Conservation (phyloP, 768 basidiomycete genomes). For the Mrakia frigida region DNA sequence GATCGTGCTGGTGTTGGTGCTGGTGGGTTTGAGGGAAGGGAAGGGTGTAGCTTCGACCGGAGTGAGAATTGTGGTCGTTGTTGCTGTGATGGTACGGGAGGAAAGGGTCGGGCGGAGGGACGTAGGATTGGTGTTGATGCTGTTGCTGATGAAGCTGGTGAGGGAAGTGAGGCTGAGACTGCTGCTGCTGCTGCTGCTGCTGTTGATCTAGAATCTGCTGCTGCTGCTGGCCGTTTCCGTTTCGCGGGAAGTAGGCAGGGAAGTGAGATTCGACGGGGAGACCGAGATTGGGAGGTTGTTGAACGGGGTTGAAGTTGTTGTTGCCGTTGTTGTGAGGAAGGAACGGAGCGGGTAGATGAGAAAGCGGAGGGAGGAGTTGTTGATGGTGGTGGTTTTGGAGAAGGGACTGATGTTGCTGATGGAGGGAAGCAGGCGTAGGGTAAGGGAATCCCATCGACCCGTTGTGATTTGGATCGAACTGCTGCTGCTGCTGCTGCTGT, state of each 20-base stretch:
- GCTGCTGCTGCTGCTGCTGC: conserved; percentile 7
- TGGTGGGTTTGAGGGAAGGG: background rate
- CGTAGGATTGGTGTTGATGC: background rate
- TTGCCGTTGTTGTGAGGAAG: background rate
- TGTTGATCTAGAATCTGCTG: background rate
- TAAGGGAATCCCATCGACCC: too few species aligned
- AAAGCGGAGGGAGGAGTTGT: background rate
- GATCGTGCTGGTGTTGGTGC: background rate
- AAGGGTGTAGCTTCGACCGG: background rate
- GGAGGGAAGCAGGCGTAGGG: too few species aligned
- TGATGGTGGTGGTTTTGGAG: background rate
- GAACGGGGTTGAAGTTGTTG: too few species aligned
- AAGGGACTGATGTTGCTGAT: too few species aligned
- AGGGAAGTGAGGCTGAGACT: background rate
- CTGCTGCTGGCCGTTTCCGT: background rate
- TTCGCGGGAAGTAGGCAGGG: background rate
- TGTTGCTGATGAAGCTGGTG: background rate
- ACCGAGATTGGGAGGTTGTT: background rate
- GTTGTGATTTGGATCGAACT: too few species aligned
- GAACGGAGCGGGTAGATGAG: background rate
- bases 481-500: too few species aligned
- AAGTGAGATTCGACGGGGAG: background rate
- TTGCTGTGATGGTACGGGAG: background rate
- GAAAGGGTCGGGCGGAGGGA: background rate
- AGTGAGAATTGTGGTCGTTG: background rate